Conservation (phyloP, 352 stramenopile species). For the Globisporangium orthogonon region DNA sequence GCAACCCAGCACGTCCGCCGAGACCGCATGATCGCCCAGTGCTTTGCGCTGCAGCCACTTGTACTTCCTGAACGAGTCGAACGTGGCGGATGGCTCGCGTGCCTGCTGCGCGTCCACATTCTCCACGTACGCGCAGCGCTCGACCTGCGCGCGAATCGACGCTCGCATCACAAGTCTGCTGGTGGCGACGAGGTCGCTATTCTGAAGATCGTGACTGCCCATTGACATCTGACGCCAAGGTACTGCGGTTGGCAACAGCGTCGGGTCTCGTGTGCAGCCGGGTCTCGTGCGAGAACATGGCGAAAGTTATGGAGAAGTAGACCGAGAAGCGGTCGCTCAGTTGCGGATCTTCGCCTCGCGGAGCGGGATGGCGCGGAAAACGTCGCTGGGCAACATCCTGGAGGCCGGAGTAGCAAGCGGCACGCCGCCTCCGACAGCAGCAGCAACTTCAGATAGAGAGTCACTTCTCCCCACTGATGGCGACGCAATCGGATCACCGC, state of each 20-base stretch:
- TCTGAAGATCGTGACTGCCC: not conserved
- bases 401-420: not conserved
- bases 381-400: constrained; percentile 33
- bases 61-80: constrained; percentile 41
- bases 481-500: not conserved
- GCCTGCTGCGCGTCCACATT: constrained; percentile 16
- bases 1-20: not conserved
- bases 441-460: not conserved
- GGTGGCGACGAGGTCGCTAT: not conserved
- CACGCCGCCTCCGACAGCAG: not conserved
- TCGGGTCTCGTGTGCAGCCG: not conserved
- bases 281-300: not conserved
- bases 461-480: not conserved
- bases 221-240: not conserved
- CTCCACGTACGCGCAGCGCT: constrained; percentile 40
- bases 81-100: constrained; percentile 5
- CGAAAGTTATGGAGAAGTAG: not conserved
- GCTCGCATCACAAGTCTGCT: not conserved
- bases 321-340: not conserved
- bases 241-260: not conserved
- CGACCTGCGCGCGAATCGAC: constrained; percentile 28
- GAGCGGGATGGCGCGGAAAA: constrained; percentile 20
- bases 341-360: constrained; percentile 8
- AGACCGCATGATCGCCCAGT: not conserved
- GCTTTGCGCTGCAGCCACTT: constrained; percentile 34